phyloP scores from a whole-genome alignment of 805 yeast genomes.

The Metschnikowia colocasiae region DNA sequence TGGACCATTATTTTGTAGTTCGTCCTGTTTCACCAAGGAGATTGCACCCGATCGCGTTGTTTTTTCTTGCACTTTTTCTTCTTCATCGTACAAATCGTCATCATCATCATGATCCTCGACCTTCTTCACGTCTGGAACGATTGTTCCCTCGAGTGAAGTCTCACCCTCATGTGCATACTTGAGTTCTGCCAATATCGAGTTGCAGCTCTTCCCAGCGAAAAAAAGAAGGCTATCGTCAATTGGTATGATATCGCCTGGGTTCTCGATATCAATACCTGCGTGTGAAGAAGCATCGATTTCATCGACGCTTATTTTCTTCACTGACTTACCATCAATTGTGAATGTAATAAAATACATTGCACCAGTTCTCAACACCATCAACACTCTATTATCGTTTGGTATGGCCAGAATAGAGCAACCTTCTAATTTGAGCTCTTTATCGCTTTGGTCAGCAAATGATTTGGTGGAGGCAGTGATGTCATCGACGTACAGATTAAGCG shows the following conservation, averaged over 20 bases:
- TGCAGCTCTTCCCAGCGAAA: slow-evolving; percentile 58
- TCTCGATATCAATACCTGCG: slow-evolving; percentile 33
- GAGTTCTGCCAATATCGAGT: slow-evolving; percentile 50
- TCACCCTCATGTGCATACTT: slow-evolving; percentile 18
- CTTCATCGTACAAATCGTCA: slow-evolving; percentile 39
- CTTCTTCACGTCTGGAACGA: slow-evolving; percentile 6
- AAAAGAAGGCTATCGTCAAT: slow-evolving; percentile 48
- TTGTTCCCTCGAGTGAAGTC: background rate
- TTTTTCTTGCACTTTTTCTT: slow-evolving; percentile 21
- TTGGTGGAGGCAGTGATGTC: slow-evolving; percentile 34
- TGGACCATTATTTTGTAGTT: slow-evolving; percentile 67
- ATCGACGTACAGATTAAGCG: slow-evolving; percentile 54
- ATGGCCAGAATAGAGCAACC: slow-evolving; percentile 38
- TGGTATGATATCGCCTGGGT: slow-evolving; percentile 41
- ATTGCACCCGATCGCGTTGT: slow-evolving; percentile 17
- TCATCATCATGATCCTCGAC: slow-evolving; percentile 42
- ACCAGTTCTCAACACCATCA: slow-evolving; percentile 32
- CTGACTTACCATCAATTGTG: slow-evolving; percentile 41
- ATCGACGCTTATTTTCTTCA: slow-evolving; percentile 33
- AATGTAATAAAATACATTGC: slow-evolving; percentile 34
- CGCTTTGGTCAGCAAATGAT: slow-evolving; percentile 44
- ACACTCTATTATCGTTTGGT: slow-evolving; percentile 34
- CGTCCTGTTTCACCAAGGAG: slow-evolving; percentile 48
- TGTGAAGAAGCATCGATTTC: slow-evolving; percentile 24
- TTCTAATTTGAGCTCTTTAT: slow-evolving; percentile 53